Evolutionary conservation across 2,329 filamentous ascomycete genomes (phyloP), one percentile per base, ranked within the genome.

Genomic region (Colletotrichum liaoningense): DNA sequence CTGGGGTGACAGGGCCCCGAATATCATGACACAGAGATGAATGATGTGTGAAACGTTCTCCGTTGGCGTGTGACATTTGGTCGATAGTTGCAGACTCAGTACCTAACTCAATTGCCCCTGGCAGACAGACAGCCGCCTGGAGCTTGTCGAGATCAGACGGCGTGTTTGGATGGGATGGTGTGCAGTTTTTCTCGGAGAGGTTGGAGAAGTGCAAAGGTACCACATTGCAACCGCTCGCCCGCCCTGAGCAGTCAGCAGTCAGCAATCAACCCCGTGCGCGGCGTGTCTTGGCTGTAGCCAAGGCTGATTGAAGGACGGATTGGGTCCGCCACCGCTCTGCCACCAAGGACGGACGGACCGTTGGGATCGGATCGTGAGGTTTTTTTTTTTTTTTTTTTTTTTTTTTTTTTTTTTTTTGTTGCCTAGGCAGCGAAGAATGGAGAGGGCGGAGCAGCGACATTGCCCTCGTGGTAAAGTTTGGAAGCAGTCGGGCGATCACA

Each of bases 1-100:
- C 42, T 62, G 71, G 57, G 46, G n/a, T 52, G 67, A 66, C 60
- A 46, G 56, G 71, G 60, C n/a, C 14, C 35, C 33, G 14, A 49
- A 62, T 33, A 30, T 62, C 60, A 73, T 73, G 67, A 71, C 71
- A 73, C 70, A 70, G 55, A 65, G 70, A 63, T 73, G 70, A 73
- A 62, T 70, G 67, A 60, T 71, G 55, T 73, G 35, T 73, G 71
- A 73, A 73, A 73, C 71, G 55, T 62, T 71, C 57, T 35, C 67
- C 67, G 56, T 71, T 73, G 67, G 62, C 62, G 58, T 65, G 57
- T 24, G 35, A 52, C 16, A 46, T 28, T 30, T 55, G 16, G 30
- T 38, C 42, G 54, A 64, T 60, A 28, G 62, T 56, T 33, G 65
- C 65, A 35, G 52, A 4, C 30, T 33, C 30, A 11, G 30, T 33